These are phyloP conservation scores for Paracoccidioides brasiliensis DNA, from an alignment of 2,329 filamentous ascomycete species.

Conservation along the genomic window DNA sequence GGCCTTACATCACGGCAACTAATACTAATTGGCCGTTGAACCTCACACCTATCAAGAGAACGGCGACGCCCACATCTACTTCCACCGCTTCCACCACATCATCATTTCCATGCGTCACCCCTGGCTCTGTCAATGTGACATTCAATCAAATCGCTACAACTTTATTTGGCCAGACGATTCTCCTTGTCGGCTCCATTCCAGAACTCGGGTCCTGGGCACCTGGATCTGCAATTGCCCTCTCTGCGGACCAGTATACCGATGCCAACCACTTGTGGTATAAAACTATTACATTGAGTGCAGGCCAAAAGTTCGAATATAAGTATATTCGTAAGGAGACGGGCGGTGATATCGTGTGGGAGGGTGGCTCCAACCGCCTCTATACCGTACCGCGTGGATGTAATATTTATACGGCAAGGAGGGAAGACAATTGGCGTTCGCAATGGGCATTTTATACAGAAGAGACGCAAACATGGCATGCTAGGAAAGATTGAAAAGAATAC, in stretches of 20 bases:
- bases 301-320: constrained; percentile 51
- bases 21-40: constrained; percentile 22
- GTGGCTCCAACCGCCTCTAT: constrained; percentile 37
- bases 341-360: constrained; percentile 51
- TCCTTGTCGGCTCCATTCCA: constrained; percentile 46
- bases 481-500: no score
- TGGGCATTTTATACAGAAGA: not conserved
- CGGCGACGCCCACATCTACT: constrained; percentile 15
- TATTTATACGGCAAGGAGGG: constrained; percentile 21
- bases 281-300: constrained; percentile 43
- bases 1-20: constrained; percentile 23
- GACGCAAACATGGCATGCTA: not conserved
- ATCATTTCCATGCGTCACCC: constrained; percentile 10
- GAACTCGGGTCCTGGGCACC: constrained; percentile 53
- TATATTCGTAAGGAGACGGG: constrained; percentile 48
- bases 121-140: constrained; percentile 43
- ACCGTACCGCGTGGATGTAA: constrained; percentile 28
- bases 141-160: constrained; percentile 50
- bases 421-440: constrained; percentile 27
- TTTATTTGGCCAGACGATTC: constrained; percentile 49
- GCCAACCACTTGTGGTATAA: constrained; percentile 49
- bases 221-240: constrained; percentile 41
- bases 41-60: constrained; percentile 8
- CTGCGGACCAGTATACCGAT: constrained; percentile 45
- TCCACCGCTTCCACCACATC: constrained; percentile 9